Evolutionary conservation across 1,284 basidiomycete species (phyloP).

Genomic region (Microbotryomycetes sp.): DNA sequence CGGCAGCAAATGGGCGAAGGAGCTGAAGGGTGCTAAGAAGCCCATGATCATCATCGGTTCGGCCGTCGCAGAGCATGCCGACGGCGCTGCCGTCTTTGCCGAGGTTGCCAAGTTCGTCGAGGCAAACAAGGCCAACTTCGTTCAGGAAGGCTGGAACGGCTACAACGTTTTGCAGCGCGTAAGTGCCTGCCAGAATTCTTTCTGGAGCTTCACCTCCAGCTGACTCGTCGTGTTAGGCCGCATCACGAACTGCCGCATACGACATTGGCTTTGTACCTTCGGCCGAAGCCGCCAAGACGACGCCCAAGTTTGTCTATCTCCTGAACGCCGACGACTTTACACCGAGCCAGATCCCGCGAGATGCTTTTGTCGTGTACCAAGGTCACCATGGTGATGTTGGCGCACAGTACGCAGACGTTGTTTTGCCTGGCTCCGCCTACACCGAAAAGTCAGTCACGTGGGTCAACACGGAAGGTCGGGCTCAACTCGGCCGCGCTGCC

Average conservation of each 20-base stretch:
- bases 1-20: constrained; percentile 58
- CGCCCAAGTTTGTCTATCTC: constrained; percentile 94
- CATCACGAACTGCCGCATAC: constrained; percentile 90
- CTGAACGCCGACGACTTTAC: constrained; percentile 93
- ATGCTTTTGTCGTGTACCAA: constrained; percentile 98
- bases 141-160: constrained; percentile 92
- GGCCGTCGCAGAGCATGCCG: constrained; percentile 75
- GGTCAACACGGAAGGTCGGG: constrained; percentile 94
- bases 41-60: constrained; percentile 92
- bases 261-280: constrained; percentile 89
- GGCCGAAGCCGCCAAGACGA: constrained; percentile 61
- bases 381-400: constrained; percentile 98
- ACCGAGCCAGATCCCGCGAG: constrained; percentile 78
- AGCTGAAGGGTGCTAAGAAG: constrained; percentile 84
- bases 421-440: constrained; percentile 86
- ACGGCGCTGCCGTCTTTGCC: constrained; percentile 73
- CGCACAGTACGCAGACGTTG: constrained; percentile 93
- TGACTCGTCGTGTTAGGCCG: constrained; percentile 47
- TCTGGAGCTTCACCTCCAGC: neutral
- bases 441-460: constrained; percentile 93
- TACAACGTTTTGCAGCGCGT: constrained; percentile 89
- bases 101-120: constrained; percentile 73
- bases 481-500: constrained; percentile 84
- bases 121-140: constrained; percentile 62
- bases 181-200: constrained; percentile 30